Percentiles rank a stretch among this genome's conserved stretches.
phyloP scores from a whole-genome alignment of 495 filamentous ascomycete species.

The Aspergillus taichungensis region DNA sequence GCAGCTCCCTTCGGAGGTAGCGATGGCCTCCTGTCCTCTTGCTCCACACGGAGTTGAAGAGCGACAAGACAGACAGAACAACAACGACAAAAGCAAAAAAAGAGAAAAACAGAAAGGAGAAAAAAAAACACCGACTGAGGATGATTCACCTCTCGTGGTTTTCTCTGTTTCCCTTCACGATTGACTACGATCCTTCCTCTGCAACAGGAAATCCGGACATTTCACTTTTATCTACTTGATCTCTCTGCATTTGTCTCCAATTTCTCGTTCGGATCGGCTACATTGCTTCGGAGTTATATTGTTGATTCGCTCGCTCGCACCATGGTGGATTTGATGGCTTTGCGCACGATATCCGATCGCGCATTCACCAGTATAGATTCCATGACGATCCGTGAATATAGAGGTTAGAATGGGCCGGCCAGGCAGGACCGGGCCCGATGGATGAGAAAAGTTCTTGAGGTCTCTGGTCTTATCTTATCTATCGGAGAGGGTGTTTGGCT shows the following conservation, averaged over 20 bases:
- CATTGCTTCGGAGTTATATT: slow-evolving; percentile 13
- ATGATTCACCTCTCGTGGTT: slow-evolving; percentile 12
- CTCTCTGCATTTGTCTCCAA: slow-evolving; percentile 8
- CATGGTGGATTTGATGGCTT: slow-evolving; percentile 13
- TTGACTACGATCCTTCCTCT: slow-evolving; percentile 27
- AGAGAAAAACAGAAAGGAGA: too few species aligned
- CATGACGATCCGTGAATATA: slow-evolving; percentile 14
- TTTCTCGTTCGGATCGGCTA: slow-evolving; percentile 10
- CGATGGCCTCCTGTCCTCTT: slow-evolving; percentile 12
- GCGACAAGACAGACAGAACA: background rate
- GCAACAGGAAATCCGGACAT: slow-evolving; percentile 13
- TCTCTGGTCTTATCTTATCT: slow-evolving; percentile 4
- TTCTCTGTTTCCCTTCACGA: slow-evolving; percentile 28
- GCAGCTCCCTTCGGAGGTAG: slow-evolving; percentile 64
- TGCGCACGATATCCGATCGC: slow-evolving; percentile 11
- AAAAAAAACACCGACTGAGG: background rate
- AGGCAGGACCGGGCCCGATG: slow-evolving; percentile 8
- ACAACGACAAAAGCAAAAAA: too few species aligned
- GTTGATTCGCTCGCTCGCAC: slow-evolving; percentile 11
- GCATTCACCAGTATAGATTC: slow-evolving; percentile 18
- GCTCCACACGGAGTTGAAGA: slow-evolving; percentile 1
- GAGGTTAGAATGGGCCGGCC: slow-evolving; percentile 15
- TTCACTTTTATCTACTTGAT: slow-evolving; percentile 17
- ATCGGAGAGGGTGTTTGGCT: slow-evolving; percentile 6
- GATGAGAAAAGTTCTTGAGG: slow-evolving; percentile 14